Evolutionary conservation across 2,329 filamentous ascomycete genomes (phyloP).

Genomic region (Clonostachys rhizophaga): DNA sequence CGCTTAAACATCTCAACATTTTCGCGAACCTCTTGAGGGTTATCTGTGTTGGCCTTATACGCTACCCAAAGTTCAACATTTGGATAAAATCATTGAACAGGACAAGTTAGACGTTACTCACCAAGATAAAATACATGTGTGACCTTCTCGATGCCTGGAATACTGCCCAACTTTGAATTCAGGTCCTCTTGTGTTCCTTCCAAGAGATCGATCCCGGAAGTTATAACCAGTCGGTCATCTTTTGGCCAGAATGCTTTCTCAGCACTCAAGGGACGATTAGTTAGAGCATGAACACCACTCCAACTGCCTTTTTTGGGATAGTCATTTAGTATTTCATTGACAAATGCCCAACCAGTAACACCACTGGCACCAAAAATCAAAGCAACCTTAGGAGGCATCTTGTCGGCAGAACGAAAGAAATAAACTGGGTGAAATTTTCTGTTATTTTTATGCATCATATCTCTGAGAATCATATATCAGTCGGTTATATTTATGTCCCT

Average conservation of each 20-base stretch:
- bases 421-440: too few relatives aligned
- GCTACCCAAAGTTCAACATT: slow-evolving; percentile 10
- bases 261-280: slow-evolving; percentile 15
- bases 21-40: slow-evolving; percentile 21
- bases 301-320: slow-evolving; percentile 10
- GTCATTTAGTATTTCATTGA: slow-evolving; percentile 11
- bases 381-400: slow-evolving; percentile 2
- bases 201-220: slow-evolving; percentile 34
- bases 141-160: slow-evolving; percentile 25
- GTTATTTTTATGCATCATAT: too few relatives aligned
- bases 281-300: slow-evolving; percentile 11
- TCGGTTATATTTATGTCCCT: too few relatives aligned
- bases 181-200: slow-evolving; percentile 28
- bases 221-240: slow-evolving; percentile 29
- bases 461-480: too few relatives aligned
- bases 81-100: background rate
- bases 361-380: slow-evolving; percentile 10
- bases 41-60: slow-evolving; percentile 31
- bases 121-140: slow-evolving; percentile 37
- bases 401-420: too few relatives aligned
- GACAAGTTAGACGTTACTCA: slow-evolving; percentile 4
- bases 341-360: slow-evolving; percentile 11
- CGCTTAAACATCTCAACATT: slow-evolving; percentile 32
- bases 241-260: slow-evolving; percentile 27
- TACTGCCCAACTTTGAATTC: slow-evolving; percentile 20